Percentiles rank a stretch among this genome's conserved stretches.
Evolutionary conservation across 345 rosid genomes (phyloP).

Genomic region (Gossypium stocksii): DNA sequence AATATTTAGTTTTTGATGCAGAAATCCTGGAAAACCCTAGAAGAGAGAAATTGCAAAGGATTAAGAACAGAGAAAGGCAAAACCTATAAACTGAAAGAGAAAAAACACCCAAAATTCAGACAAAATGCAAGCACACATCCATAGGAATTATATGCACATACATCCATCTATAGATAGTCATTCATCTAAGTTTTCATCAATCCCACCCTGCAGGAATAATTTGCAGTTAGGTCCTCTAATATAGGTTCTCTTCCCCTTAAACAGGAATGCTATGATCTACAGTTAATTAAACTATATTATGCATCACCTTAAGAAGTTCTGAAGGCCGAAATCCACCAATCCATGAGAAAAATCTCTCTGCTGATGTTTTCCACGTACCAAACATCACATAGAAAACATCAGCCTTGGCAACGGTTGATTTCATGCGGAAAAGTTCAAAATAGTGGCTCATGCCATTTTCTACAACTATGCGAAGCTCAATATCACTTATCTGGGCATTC

Average conservation of each 20-base stretch:
- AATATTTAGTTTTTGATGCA: not conserved
- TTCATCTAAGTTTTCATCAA: not conserved
- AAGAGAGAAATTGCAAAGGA: not conserved
- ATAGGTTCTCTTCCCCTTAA: slow-evolving; percentile 5
- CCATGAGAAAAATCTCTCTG: slow-evolving; percentile 90
- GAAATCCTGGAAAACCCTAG: not conserved
- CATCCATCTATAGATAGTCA: not conserved
- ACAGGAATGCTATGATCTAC: not conserved
- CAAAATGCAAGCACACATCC: not conserved
- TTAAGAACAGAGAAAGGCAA: not conserved
- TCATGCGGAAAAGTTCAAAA: slow-evolving; percentile 77
- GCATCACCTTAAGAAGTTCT: slow-evolving; percentile 79
- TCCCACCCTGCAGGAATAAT: not conserved
- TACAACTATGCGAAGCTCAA: slow-evolving; percentile 62
- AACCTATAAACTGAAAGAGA: not conserved
- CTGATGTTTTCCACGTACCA: slow-evolving; percentile 83
- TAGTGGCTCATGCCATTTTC: slow-evolving; percentile 68
- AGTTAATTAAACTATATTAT: not conserved
- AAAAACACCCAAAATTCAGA: not conserved
- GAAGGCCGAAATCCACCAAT: slow-evolving; percentile 96
- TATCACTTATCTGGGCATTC: slow-evolving; percentile 50
- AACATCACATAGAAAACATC: slow-evolving; percentile 83
- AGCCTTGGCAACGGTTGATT: slow-evolving; percentile 63
- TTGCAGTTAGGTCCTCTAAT: not conserved
- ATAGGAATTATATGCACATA: not conserved